Evolutionary conservation across 83 land plant species (phyloP).

Genomic region (Thuja plicata): DNA sequence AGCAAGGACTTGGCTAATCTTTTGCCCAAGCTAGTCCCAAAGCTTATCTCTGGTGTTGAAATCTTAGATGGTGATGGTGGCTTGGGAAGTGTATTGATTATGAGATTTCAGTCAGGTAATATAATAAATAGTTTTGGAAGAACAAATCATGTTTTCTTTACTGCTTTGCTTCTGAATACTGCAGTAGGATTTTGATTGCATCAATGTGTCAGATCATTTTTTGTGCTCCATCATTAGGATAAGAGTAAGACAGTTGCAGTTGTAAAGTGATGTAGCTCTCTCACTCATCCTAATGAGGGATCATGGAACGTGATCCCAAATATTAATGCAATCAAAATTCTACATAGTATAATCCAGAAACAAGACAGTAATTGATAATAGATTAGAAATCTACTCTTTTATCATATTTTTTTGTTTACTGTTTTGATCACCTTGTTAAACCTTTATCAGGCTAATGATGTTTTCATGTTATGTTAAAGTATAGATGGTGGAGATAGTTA

Average conservation of each 20-base stretch:
- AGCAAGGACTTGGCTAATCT: background rate
- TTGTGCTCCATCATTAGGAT: too few species aligned
- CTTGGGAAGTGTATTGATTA: background rate
- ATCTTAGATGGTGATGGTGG: conserved; percentile 2
- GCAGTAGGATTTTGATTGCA: too few species aligned
- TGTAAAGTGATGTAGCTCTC: too few species aligned
- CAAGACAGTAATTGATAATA: too few species aligned
- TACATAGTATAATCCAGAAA: too few species aligned
- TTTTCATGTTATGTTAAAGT: background rate
- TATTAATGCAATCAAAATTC: too few species aligned
- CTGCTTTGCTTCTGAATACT: background rate
- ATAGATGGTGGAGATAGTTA: background rate
- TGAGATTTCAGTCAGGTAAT: background rate
- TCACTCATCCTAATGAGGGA: too few species aligned
- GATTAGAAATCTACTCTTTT: too few species aligned
- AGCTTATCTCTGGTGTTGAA: background rate
- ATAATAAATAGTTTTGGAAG: background rate
- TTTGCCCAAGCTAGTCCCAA: conserved; percentile 8
- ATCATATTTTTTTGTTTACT: background rate
- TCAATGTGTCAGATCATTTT: too few species aligned
- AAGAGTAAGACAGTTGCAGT: too few species aligned
- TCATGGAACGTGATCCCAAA: too few species aligned
- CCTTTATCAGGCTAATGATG: background rate
- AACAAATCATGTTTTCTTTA: too few species aligned
- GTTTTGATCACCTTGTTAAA: background rate